Evolutionary conservation across 768 basidiomycete species (phyloP), one percentile per base, ranked within the genome.

Genomic region (Mycena leptocephala): DNA sequence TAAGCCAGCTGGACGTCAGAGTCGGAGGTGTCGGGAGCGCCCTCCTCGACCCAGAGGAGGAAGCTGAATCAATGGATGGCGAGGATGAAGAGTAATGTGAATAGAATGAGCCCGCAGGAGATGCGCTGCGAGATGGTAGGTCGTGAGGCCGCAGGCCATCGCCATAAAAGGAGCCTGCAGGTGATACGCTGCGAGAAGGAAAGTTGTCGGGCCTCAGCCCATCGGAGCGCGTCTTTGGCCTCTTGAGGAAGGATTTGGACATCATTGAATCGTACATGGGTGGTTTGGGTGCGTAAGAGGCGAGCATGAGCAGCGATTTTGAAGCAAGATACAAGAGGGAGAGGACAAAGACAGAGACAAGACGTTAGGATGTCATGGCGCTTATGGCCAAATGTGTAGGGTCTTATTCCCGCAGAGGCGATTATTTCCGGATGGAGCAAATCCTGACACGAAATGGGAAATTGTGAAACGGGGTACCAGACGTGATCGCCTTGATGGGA

Each of bases 41-140:
- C 24, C 37, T 37, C 14, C 20, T 61, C 28, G 75, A 76, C 7
- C 46, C 64, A 10, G 59, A 70, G 2, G 75, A 76, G 20, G 75
- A 71, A 11, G 56, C 48, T n/a, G 75, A 76, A 16, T 33, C 37
- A 37, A 71, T 3, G 24, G 75, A 67, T 0, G 64, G 58, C 22
- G 75, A 59, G 9, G 74, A 75, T 18, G 55, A 33, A 9, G 69
- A 76, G 3, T 26, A 66, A 2, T 67, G 64, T 2, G 70, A 66
- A 46, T 76, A 75, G 55, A 70, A 63, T 32, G 74, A 75, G 33
- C 58, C 20, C n/a, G 61, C 51, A 41, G 74, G 53, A 37, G 74
- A 75, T 35, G 43, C 28, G 11, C 28, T 37, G 16, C 69, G 74
- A 32, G 61, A 39, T 22, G 74, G 74, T 3, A 58, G 37, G 20